A percentile compares a stretch with the other conserved stretches of the same genome.
phyloP scores from a whole-genome alignment of 1,284 basidiomycete species.

The Leccinum subfulvum region DNA sequence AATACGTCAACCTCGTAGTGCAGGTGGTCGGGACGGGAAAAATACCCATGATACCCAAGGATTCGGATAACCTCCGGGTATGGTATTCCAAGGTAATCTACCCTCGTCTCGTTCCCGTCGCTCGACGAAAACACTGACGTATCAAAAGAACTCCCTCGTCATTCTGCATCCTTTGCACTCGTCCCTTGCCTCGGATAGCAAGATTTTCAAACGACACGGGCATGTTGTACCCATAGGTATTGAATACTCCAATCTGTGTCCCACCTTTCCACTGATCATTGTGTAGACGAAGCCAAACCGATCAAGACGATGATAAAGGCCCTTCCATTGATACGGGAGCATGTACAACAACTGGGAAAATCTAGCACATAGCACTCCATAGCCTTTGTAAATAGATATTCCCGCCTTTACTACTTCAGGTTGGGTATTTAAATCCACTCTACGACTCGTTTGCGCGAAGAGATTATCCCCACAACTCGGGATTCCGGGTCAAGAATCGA shows the following conservation, averaged over 20 bases:
- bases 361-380: slow-evolving; percentile 13
- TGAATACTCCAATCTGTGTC: neutral
- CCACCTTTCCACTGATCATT: slow-evolving; percentile 1
- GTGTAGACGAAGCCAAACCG: slow-evolving; percentile 56
- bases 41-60: slow-evolving; percentile 53
- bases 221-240: slow-evolving; percentile 57
- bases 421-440: slow-evolving; percentile 28
- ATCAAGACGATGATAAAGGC: slow-evolving; percentile 61
- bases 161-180: slow-evolving; percentile 59
- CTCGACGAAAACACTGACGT: slow-evolving; percentile 2
- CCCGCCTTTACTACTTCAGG: slow-evolving; percentile 9
- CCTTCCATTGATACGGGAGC: slow-evolving; percentile 57
- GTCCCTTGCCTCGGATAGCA: slow-evolving; percentile 48
- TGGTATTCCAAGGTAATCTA: slow-evolving; percentile 64
- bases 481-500: slow-evolving; percentile 41
- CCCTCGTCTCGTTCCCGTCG: neutral
- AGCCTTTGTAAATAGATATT: slow-evolving; percentile 2
- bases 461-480: slow-evolving; percentile 49
- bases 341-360: slow-evolving; percentile 39
- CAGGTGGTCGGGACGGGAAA: slow-evolving; percentile 74
- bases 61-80: slow-evolving; percentile 46
- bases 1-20: slow-evolving; percentile 65
- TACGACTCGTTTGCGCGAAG: slow-evolving; percentile 33
- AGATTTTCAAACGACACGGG: slow-evolving; percentile 59
- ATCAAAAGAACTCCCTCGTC: slow-evolving; percentile 61